phyloP scores from a whole-genome alignment of 176 grass and related monocot species.

The Avena eriantha region DNA sequence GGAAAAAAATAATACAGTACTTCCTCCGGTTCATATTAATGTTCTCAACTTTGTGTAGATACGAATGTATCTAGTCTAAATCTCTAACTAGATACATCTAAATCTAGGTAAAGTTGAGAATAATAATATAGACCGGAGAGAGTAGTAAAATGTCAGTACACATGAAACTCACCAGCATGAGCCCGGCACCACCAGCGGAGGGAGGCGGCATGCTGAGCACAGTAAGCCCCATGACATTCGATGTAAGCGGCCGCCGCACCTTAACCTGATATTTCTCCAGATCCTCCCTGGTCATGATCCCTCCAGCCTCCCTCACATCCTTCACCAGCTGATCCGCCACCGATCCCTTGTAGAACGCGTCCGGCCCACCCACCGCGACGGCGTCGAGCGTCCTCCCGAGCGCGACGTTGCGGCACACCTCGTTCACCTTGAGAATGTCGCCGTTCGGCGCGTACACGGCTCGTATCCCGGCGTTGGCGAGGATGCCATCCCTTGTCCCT shows the following conservation, averaged over 20 bases:
- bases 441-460: conserved; percentile 62
- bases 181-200: conserved; percentile 83
- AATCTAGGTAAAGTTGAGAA: too few species aligned
- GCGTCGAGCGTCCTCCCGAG: conserved; percentile 60
- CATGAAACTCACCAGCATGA: conserved; percentile 68
- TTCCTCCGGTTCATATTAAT: too few species aligned
- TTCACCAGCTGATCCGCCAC: conserved; percentile 56
- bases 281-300: conserved; percentile 72
- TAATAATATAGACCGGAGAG: too few species aligned
- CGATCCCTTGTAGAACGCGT: conserved; percentile 62
- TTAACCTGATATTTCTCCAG: conserved; percentile 70
- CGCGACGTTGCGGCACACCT: conserved; percentile 63
- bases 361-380: conserved; percentile 60
- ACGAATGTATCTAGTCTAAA: too few species aligned
- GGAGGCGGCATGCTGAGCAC: conserved; percentile 84
- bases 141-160: too few species aligned
- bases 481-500: conserved; percentile 59
- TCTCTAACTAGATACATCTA: too few species aligned
- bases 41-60: too few species aligned
- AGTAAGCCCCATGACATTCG: conserved; percentile 61
- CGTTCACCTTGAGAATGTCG: conserved; percentile 57
- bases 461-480: conserved; percentile 55
- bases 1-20: too few species aligned
- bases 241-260: conserved; percentile 58
- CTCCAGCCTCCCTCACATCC: conserved; percentile 67